phyloP scores from a whole-genome alignment of 108 stramenopile genomes.

The Bacterosira constricta region DNA sequence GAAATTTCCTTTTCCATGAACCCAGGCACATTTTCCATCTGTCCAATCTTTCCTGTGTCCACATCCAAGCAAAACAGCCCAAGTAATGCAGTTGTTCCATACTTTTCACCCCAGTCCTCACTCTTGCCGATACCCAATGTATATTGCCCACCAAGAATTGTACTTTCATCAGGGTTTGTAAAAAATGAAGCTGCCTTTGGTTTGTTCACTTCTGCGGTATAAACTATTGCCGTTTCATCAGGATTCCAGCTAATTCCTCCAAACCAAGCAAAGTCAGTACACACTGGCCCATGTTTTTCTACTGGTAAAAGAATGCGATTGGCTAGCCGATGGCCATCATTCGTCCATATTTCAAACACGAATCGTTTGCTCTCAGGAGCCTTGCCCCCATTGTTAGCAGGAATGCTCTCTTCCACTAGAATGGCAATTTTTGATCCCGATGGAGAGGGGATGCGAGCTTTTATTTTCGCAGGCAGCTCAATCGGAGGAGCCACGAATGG shows the following conservation, averaged over 20 bases:
- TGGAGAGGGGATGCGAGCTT: slow-evolving; percentile 66
- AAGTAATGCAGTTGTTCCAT: slow-evolving; percentile 54
- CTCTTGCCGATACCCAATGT: slow-evolving; percentile 68
- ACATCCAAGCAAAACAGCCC: slow-evolving; percentile 66
- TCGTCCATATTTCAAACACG: slow-evolving; percentile 73
- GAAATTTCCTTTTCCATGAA: slow-evolving; percentile 1
- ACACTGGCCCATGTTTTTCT: slow-evolving; percentile 61
- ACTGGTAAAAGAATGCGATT: slow-evolving; percentile 55
- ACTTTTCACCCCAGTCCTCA: slow-evolving; percentile 84
- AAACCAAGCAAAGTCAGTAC: slow-evolving; percentile 67
- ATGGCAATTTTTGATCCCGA: slow-evolving; percentile 67
- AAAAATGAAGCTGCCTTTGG: slow-evolving; percentile 58
- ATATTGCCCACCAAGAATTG: slow-evolving; percentile 57
- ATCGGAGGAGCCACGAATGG: slow-evolving; percentile 52
- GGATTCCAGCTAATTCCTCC: slow-evolving; percentile 67
- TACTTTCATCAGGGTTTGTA: slow-evolving; percentile 8
- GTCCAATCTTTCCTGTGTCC: slow-evolving; percentile 59
- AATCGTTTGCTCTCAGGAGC: slow-evolving; percentile 23
- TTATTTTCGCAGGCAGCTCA: slow-evolving; percentile 58
- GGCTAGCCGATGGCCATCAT: slow-evolving; percentile 45
- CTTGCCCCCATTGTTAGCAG: slow-evolving; percentile 14
- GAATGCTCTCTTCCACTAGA: slow-evolving; percentile 39
- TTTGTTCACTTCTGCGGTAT: slow-evolving; percentile 65
- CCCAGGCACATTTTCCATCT: slow-evolving; percentile 64
- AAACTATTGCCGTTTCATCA: slow-evolving; percentile 65